Base-by-base conservation (phyloP, 1,139 yeast genomes). In the Fermentozyma sake region DNA sequence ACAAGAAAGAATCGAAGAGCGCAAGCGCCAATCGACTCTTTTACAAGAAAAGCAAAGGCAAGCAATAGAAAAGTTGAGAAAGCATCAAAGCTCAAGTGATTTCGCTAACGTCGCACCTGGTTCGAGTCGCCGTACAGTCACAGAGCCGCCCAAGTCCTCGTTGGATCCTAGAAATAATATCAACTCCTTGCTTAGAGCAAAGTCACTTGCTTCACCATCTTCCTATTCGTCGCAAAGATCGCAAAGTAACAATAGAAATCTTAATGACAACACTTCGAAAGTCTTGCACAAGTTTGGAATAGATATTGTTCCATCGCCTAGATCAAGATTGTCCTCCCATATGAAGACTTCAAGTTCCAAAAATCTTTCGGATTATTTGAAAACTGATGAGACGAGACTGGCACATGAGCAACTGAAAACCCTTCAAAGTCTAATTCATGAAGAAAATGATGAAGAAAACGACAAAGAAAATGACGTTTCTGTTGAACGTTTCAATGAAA, bases 251-350 rank as follows among this genome's bases (percentile, higher is more conserved):
- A 8, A 14, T 8, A 20, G 26, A 13, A 24, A 17, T 4, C 20
- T 18, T 9, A 52, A 50, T 29, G 52, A 51, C n/a, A 54, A 55
- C 34, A 58, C 68, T 24, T 50, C 55, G 3, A 22, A 57, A 26
- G 70, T 69, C 1, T 55, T 71, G 32, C 62, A 61, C 29, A 62
- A 55, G 34, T 47, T 69, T 26, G 76, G 77, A 4, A 65, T 70
- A 23, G 64, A 60, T 14, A 41, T 68, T 15, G 20, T 44, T 34
- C 42, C 49, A 28, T 39, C 48, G 21, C 44, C 57, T 3, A 38
- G 59, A 4, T 55, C 61, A n/a, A 47, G 39, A 27, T 38, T 54
- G n/a, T 38, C 37, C 20, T 39, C 51, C n/a, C 44, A 42, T 27
- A 44, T 61, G 30, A 64, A 68, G 37, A 64, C 72, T 16, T 63